Evolutionary conservation across 1,139 yeast species (phyloP).

Genomic region (Hyphopichia pseudoburtonii): DNA sequence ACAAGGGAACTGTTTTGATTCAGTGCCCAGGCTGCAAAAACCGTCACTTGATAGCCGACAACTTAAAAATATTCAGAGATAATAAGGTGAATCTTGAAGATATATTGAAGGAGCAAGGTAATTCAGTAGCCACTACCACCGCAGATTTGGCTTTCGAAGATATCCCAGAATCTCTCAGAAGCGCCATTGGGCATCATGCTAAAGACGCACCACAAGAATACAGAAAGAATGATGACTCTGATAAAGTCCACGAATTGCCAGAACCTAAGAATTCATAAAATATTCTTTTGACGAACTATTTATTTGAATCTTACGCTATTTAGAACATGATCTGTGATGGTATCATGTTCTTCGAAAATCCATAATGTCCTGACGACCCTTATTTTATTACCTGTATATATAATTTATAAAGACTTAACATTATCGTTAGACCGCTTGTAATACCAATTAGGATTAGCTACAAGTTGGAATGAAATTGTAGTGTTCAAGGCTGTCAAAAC

Average conservation of each 20-base stretch:
- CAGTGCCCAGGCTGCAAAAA: slow-evolving; percentile 91
- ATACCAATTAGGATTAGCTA: too few relatives aligned
- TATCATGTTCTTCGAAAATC: too few relatives aligned
- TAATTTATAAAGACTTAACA: too few relatives aligned
- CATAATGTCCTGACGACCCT: too few relatives aligned
- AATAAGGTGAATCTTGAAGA: slow-evolving; percentile 74
- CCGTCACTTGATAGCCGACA: slow-evolving; percentile 92
- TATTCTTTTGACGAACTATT: too few relatives aligned
- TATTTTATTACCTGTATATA: too few relatives aligned
- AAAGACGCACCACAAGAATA: slow-evolving; percentile 57
- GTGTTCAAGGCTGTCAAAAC: too few relatives aligned
- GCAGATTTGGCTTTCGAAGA: slow-evolving; percentile 71
- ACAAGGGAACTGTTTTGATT: slow-evolving; percentile 80
- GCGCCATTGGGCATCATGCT: slow-evolving; percentile 60
- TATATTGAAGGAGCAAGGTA: slow-evolving; percentile 75
- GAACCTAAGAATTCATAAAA: slow-evolving; percentile 10
- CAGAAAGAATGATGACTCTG: slow-evolving; percentile 15
- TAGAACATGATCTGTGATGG: too few relatives aligned
- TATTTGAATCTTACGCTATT: too few relatives aligned
- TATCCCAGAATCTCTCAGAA: slow-evolving; percentile 63
- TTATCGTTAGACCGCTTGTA: too few relatives aligned
- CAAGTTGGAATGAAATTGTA: too few relatives aligned
- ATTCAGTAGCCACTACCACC: slow-evolving; percentile 59
- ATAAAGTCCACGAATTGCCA: slow-evolving; percentile 15
- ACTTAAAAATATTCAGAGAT: slow-evolving; percentile 80